Evolutionary conservation across 108 stramenopile genomes (phyloP), one percentile per base, ranked within the genome.

Genomic region (Cyclotella sp.): DNA sequence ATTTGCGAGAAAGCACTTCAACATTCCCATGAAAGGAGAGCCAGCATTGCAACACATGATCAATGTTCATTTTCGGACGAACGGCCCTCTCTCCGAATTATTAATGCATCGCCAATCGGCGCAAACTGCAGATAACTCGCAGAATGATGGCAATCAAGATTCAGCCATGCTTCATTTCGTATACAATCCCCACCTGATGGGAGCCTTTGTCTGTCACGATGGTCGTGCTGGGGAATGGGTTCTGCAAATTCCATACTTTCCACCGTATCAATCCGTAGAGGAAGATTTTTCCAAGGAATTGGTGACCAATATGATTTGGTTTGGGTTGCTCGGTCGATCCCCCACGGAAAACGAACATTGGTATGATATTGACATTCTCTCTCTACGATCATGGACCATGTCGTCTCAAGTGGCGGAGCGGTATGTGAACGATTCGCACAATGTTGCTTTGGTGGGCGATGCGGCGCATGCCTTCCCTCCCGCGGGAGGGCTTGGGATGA

Each of bases 401-500:
- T 85, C 90, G 26, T 87, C 91, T 39, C 72, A 86, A 47, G 88
- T 93, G 16, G 92, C 92, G 40, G 64, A 93, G 30, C 64, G 61
- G 7, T 96, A 93, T 76, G 24, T 78, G 59, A 44, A 77, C 42
- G 63, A 63, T 26, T 78, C 78, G 14, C 44, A 72, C 13, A 63
- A 66, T 43, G 75, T 90, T 24, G 63, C 84, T 9, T 68, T 97
- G 52, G 93, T 85, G 7, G 98, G 98, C 6, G 98, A 98, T 76
- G 93, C 97, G 10, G 97, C 97, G 3, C 98, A 98, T 82, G 91
- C 91, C 13, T 98, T 97, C 75, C 97, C 98, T 12, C 98, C 98
- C 0, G 97, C 98, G 0, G 98, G 97, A 40, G 97, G 95, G n/a
- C 91, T 97, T 78, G 98, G 98, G 19, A 96, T 98, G 93, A 98